Conservation (phyloP, 2,329 filamentous ascomycete species). For the Alternaria sp. region DNA sequence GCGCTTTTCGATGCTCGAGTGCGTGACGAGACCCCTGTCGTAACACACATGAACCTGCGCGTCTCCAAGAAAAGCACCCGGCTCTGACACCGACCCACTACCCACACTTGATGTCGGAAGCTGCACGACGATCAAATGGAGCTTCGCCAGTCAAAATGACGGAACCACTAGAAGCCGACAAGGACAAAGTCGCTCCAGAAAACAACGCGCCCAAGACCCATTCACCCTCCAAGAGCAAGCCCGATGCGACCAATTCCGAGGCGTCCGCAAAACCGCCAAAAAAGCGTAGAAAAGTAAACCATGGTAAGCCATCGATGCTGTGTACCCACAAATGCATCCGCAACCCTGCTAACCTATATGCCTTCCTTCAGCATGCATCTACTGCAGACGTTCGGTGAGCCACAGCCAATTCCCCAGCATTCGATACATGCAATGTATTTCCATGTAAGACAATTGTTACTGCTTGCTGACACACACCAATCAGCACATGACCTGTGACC, state of each 20-base stretch:
- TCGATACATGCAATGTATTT: slow-evolving; percentile 28
- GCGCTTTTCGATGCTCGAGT: slow-evolving; percentile 28
- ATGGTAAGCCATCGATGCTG: slow-evolving; percentile 49
- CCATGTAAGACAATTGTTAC: slow-evolving; percentile 23
- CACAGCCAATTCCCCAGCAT: slow-evolving; percentile 31
- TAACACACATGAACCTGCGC: slow-evolving; percentile 31
- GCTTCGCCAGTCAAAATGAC: slow-evolving; percentile 42
- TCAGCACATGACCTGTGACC: slow-evolving; percentile 62
- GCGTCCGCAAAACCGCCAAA: slow-evolving; percentile 47
- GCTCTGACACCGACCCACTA: slow-evolving; percentile 37
- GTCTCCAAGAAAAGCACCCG: slow-evolving; percentile 35
- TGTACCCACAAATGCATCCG: slow-evolving; percentile 28
- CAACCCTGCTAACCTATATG: slow-evolving; percentile 36
- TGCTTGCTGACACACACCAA: slow-evolving; percentile 42
- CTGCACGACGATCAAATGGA: slow-evolving; percentile 47
- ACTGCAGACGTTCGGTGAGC: slow-evolving; percentile 60
- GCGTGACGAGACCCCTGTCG: slow-evolving; percentile 29
- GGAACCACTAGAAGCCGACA: slow-evolving; percentile 35
- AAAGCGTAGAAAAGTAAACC: slow-evolving; percentile 62
- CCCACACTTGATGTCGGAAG: slow-evolving; percentile 48
- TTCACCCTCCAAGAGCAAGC: slow-evolving; percentile 38
- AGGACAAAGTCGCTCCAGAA: slow-evolving; percentile 35
- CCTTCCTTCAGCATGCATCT: slow-evolving; percentile 54
- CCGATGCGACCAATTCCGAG: slow-evolving; percentile 37
- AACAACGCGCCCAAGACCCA: slow-evolving; percentile 34